These are phyloP conservation scores for Turritis glabra DNA, from an alignment of 345 rosid species.

Conservation along the genomic window DNA sequence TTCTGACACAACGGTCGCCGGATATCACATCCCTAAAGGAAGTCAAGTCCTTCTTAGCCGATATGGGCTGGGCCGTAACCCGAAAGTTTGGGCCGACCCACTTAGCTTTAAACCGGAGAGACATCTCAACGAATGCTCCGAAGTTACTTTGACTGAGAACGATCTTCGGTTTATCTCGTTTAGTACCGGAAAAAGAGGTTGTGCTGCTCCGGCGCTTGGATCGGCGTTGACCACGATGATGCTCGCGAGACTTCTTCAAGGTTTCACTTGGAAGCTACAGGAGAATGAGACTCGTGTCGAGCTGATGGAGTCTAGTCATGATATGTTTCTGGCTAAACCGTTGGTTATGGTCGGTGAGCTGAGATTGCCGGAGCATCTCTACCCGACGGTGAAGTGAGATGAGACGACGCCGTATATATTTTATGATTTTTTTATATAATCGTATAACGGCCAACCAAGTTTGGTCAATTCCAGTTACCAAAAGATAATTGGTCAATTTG, in stretches of 20 bases:
- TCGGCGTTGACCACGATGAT: slow-evolving; percentile 50
- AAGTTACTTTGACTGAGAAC: slow-evolving; percentile 42
- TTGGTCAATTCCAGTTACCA: slow-evolving; percentile 32
- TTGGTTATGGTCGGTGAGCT: slow-evolving; percentile 38
- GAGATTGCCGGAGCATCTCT: slow-evolving; percentile 46
- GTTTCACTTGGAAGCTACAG: slow-evolving; percentile 45
- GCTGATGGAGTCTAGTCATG: slow-evolving; percentile 40
- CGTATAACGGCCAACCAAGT: background rate
- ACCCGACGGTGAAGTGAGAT: slow-evolving; percentile 39
- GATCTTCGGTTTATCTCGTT: slow-evolving; percentile 56
- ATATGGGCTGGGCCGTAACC: slow-evolving; percentile 41
- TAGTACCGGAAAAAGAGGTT: slow-evolving; percentile 52
- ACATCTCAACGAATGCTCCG: slow-evolving; percentile 41
- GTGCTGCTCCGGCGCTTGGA: slow-evolving; percentile 45
- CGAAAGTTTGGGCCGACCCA: slow-evolving; percentile 46
- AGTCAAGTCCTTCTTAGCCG: slow-evolving; percentile 43
- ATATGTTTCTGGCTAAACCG: slow-evolving; percentile 43
- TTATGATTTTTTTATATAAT: background rate
- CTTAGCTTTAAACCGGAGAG: slow-evolving; percentile 43
- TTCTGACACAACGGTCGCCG: slow-evolving; percentile 43
- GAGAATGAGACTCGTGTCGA: slow-evolving; percentile 33
- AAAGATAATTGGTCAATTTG: slow-evolving; percentile 34
- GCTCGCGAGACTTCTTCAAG: slow-evolving; percentile 55
- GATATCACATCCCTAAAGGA: slow-evolving; percentile 44
- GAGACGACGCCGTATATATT: slow-evolving; percentile 16